phyloP scores from a whole-genome alignment of 139 green algal genomes.

The Chlorella sp. region DNA sequence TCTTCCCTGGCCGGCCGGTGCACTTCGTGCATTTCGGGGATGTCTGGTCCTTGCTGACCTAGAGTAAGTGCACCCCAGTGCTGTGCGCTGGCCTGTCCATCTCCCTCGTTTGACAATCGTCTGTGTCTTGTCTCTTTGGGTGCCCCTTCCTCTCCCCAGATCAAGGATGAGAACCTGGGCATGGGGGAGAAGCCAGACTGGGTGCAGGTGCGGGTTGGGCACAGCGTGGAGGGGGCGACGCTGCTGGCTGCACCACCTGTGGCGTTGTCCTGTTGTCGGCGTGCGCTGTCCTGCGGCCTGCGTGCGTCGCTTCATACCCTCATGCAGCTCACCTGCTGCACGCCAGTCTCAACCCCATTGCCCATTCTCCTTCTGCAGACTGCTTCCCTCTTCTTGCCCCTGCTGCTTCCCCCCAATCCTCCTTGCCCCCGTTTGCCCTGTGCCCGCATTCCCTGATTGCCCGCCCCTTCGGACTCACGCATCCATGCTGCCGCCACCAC shows the following conservation, averaged over 20 bases:
- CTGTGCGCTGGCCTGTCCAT: too few species aligned
- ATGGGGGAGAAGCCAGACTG: slow-evolving; percentile 68
- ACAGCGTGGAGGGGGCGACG: too few species aligned
- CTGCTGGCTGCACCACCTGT: not conserved
- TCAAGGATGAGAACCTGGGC: slow-evolving; percentile 88
- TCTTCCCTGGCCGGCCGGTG: too few species aligned
- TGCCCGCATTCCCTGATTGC: not conserved
- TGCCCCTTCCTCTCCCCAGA: slow-evolving; percentile 39
- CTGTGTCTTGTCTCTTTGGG: too few species aligned
- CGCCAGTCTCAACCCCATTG: not conserved
- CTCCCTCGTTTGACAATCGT: too few species aligned
- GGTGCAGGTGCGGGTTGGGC: slow-evolving; percentile 59
- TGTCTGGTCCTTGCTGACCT: too few species aligned
- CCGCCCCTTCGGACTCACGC: not conserved
- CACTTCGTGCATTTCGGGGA: too few species aligned
- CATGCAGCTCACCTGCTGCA: not conserved
- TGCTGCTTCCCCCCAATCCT: not conserved
- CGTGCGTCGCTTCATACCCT: not conserved
- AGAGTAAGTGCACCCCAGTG: too few species aligned
- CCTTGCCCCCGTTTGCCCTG: slow-evolving; percentile 1
- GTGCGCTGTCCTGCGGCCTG: not conserved
- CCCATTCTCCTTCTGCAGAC: too few species aligned
- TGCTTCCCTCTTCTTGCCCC: not conserved
- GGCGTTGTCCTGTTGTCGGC: not conserved
- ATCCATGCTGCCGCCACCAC: not conserved